phyloP scores from a whole-genome alignment of 305 asterid species.

The Solanum aculeatissimum region DNA sequence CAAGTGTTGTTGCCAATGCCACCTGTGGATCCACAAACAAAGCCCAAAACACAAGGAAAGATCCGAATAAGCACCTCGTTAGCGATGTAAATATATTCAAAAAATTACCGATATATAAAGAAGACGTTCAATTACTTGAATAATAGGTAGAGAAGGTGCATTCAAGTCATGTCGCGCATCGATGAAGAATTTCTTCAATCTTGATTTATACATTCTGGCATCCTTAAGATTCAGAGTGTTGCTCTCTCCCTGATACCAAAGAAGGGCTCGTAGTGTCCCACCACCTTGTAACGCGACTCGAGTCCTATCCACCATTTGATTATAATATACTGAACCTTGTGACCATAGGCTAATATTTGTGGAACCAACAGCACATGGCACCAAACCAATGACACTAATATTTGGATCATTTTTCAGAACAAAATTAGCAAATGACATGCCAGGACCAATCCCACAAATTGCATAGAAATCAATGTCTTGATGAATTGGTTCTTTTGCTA shows the following conservation, averaged over 20 bases:
- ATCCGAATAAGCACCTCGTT: not conserved
- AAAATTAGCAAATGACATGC: slow-evolving; percentile 30
- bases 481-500: slow-evolving; percentile 58
- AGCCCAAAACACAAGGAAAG: not conserved
- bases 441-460: slow-evolving; percentile 49
- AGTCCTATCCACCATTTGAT: slow-evolving; percentile 23
- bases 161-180: not conserved
- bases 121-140: not conserved
- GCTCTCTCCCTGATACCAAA: slow-evolving; percentile 81
- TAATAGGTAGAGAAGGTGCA: slow-evolving; percentile 10
- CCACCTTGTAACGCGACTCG: slow-evolving; percentile 23
- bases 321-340: slow-evolving; percentile 26
- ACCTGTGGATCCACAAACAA: slow-evolving; percentile 32
- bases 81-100: not conserved
- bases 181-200: slow-evolving; percentile 4
- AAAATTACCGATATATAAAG: not conserved
- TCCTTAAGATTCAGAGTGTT: slow-evolving; percentile 11
- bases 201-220: slow-evolving; percentile 6
- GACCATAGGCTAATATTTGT: slow-evolving; percentile 45
- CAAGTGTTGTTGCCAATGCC: slow-evolving; percentile 14
- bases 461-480: slow-evolving; percentile 27
- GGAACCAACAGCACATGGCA: slow-evolving; percentile 68
- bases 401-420: slow-evolving; percentile 10
- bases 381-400: slow-evolving; percentile 33
- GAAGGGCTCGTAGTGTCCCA: slow-evolving; percentile 25